phyloP scores from a whole-genome alignment of 2,329 filamentous ascomycete genomes.

The Ophiocordyceps camponoti-leonardi region DNA sequence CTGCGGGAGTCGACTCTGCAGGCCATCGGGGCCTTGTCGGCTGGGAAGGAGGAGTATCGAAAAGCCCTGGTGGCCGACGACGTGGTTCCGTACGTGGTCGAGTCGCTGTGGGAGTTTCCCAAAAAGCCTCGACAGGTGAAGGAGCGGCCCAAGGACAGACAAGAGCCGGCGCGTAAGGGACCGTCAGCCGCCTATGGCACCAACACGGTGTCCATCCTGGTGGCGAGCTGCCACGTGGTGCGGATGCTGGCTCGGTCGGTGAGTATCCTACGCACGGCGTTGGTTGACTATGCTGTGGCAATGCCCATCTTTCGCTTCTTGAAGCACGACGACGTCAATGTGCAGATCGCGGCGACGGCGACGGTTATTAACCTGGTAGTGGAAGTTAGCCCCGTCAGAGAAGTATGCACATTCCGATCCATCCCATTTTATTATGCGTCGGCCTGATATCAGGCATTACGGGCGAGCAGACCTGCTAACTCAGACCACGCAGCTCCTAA shows the following conservation, averaged over 20 bases:
- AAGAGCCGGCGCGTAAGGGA: constrained; percentile 12
- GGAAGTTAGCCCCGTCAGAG: constrained; percentile 81
- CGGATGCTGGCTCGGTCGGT: constrained; percentile 74
- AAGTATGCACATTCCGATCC: constrained; percentile 31
- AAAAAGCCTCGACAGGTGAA: constrained; percentile 27
- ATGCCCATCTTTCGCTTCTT: constrained; percentile 62
- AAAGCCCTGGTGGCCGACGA: constrained; percentile 71
- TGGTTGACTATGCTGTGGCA: constrained; percentile 74
- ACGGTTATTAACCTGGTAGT: constrained; percentile 72
- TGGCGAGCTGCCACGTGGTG: constrained; percentile 71
- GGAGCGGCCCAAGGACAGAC: constrained; percentile 21
- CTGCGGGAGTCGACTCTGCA: constrained; percentile 61
- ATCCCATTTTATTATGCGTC: not conserved
- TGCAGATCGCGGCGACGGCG: constrained; percentile 74
- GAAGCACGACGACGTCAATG: constrained; percentile 54
- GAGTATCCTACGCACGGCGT: constrained; percentile 63
- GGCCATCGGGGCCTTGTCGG: constrained; percentile 65
- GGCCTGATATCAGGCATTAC: not conserved
- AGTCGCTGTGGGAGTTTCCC: constrained; percentile 50
- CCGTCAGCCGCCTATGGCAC: constrained; percentile 37
- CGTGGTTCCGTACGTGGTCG: constrained; percentile 65
- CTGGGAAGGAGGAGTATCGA: constrained; percentile 68
- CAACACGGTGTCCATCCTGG: constrained; percentile 62
- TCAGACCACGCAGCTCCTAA: constrained; percentile 38
- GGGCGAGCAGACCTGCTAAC: not conserved